Base-by-base conservation (phyloP, 495 filamentous ascomycete species). In the Penicillium goetzii region DNA sequence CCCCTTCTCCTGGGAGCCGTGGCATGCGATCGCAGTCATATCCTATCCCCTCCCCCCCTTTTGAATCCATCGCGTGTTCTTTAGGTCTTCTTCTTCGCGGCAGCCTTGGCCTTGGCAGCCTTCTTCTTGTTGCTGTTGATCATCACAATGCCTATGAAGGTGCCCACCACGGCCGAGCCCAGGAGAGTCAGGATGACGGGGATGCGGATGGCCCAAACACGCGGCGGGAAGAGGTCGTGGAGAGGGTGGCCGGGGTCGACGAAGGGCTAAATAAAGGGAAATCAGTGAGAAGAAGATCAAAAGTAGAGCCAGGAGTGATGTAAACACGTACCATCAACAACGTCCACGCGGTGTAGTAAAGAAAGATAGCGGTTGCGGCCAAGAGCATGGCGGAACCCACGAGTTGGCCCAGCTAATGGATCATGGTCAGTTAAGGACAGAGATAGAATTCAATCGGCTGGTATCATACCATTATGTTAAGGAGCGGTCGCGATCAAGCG, bases 321-420 rank as follows among this genome's bases (percentile, higher is more conserved):
- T 15, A 49, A 23, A 63, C 21, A 68, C 71, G 62, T 85, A 97
- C 95, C 91, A 99, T 97, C 58, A 97, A 84, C 59, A 99, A 81
- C 4, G 95, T 98, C 95, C 95, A 99, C 70, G 96, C 86, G 19
- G 93, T 96, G 80, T 99, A 99, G 85, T 99, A 99, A 64, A 96
- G 87, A 78, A 99, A 99, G 80, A 99, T 92, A 76, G 89, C 87
- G 66, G 93, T 90, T 74, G 95, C 93, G 83, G 89, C 87, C 83
- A 96, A 87, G 78, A 99, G 91, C 95, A 99, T 99, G 83, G 88
- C 90, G 83, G 96, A 87, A 80, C 96, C 95, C 67, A 96, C 89
- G 72, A 97, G 85, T 86, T 90, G 92, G 83, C 96, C 95, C 79
- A 97, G 90, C 95, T 99, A 63, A 61, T 17, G 19, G 15, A 57